These are phyloP conservation scores for Tulasnella sp. DNA, from an alignment of 768 basidiomycete genomes.

Conservation along the genomic window DNA sequence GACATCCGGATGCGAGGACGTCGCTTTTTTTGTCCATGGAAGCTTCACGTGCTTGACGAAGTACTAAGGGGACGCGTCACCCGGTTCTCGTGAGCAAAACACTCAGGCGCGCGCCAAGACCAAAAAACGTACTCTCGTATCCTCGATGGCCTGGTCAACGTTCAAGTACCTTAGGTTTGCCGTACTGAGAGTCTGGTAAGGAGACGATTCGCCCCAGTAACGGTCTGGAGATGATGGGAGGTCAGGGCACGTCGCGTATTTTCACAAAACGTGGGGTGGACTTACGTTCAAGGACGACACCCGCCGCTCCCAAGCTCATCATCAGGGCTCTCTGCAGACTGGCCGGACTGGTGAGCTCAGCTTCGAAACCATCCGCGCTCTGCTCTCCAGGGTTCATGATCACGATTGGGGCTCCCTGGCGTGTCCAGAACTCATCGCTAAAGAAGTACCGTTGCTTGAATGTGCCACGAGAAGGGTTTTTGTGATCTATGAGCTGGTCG, in stretches of 20 bases:
- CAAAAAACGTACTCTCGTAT: conserved; percentile 3
- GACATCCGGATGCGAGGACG: too few relatives aligned
- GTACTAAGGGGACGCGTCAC: too few relatives aligned
- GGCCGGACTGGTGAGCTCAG: not conserved
- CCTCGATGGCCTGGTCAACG: conserved; percentile 22
- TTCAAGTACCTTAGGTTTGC: conserved; percentile 20
- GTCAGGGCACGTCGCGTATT: not conserved
- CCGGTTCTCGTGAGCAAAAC: too few relatives aligned
- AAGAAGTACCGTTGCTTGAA: conserved; percentile 37
- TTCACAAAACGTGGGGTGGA: not conserved
- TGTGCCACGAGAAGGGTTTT: conserved; percentile 33
- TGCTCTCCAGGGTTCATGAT: conserved; percentile 33
- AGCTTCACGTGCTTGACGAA: too few relatives aligned
- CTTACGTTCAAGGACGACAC: conserved; percentile 34
- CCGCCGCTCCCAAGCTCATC: conserved; percentile 26
- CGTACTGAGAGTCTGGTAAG: conserved; percentile 9
- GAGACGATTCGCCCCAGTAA: conserved; percentile 29
- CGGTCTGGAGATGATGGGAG: conserved; percentile 15
- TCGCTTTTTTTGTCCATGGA: too few relatives aligned
- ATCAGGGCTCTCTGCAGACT: conserved; percentile 12
- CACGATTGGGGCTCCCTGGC: conserved; percentile 30
- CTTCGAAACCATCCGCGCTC: conserved; percentile 1
- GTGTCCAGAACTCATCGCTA: not conserved
- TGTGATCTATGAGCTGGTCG: conserved; percentile 36
- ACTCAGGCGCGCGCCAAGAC: too few relatives aligned